Percentiles rank a stretch among this genome's conserved stretches.
These are phyloP conservation scores for Neurospora sublineolata DNA, from an alignment of 495 filamentous ascomycete species.

Conservation along the genomic window DNA sequence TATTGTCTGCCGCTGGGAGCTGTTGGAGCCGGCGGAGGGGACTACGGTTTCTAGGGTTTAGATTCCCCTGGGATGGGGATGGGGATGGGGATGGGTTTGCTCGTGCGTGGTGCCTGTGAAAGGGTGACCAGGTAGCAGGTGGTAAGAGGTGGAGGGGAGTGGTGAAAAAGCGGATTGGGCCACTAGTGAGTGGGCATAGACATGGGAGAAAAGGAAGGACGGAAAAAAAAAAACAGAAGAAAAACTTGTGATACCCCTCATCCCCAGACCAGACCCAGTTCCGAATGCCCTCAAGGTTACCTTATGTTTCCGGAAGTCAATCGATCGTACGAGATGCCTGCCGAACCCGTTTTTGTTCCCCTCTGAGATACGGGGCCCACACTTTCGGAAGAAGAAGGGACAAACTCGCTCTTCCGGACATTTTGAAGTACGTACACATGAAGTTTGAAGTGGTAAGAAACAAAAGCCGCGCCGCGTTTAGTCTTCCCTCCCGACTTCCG, in stretches of 20 bases:
- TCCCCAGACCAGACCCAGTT: background rate
- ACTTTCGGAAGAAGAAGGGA: background rate
- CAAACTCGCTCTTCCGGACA: background rate
- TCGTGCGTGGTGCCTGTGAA: background rate
- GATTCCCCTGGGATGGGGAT: background rate
- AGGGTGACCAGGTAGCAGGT: background rate
- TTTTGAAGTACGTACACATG: background rate
- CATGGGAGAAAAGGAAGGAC: background rate
- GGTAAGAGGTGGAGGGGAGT: background rate
- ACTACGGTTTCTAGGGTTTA: slow-evolving; percentile 44
- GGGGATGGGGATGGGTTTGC: background rate
- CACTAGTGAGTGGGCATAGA: background rate
- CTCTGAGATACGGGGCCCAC: background rate
- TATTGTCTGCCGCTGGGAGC: slow-evolving; percentile 74
- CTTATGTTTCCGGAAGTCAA: background rate
- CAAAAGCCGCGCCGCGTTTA: background rate
- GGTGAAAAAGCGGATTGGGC: background rate
- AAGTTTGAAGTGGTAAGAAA: background rate
- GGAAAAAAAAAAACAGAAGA: slow-evolving; percentile 3
- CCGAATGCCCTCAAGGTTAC: background rate
- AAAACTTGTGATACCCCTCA: slow-evolving; percentile 9
- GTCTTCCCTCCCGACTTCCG: background rate
- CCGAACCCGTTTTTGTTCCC: background rate
- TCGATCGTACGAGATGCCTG: background rate
- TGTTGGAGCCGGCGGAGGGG: slow-evolving; percentile 81